A percentile compares a stretch with the other conserved stretches of the same genome.
Conservation (phyloP, 2,329 filamentous ascomycete genomes). For the Colletotrichum cereale region DNA sequence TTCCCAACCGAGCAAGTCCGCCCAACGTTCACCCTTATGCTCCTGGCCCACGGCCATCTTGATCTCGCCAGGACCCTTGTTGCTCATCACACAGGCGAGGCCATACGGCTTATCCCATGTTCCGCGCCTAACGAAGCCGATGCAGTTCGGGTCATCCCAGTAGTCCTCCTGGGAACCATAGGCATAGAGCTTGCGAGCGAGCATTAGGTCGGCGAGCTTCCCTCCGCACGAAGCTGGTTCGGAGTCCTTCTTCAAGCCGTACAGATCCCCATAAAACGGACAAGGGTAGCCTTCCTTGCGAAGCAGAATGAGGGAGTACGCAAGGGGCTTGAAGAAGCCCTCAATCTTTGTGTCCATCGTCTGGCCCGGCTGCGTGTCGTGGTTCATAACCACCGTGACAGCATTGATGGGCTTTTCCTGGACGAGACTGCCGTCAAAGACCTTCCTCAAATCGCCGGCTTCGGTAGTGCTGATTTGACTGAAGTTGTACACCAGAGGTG, state of each 20-base stretch:
- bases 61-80: constrained; percentile 62
- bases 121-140: constrained; percentile 69
- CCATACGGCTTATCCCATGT: constrained; percentile 59
- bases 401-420: constrained; percentile 49
- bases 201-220: constrained; percentile 67
- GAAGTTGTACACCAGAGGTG: constrained; percentile 77
- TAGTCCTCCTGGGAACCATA: constrained; percentile 76
- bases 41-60: constrained; percentile 72
- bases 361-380: constrained; percentile 69
- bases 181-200: constrained; percentile 74
- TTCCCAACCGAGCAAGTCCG: constrained; percentile 70
- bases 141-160: constrained; percentile 69
- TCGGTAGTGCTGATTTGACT: constrained; percentile 67
- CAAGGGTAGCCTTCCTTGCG: constrained; percentile 72
- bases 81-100: constrained; percentile 69
- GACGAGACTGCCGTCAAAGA: constrained; percentile 73
- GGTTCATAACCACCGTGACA: constrained; percentile 76
- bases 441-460: constrained; percentile 68
- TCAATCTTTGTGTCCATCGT: constrained; percentile 67
- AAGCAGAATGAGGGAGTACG: constrained; percentile 78
- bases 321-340: constrained; percentile 77
- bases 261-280: constrained; percentile 78
- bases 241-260: constrained; percentile 65
- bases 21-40: constrained; percentile 72
- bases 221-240: constrained; percentile 64